A percentile compares a stretch with the other conserved stretches of the same genome.
These are phyloP conservation scores for Cornus florida DNA, from an alignment of 148 eudicot genomes.

Conservation along the genomic window DNA sequence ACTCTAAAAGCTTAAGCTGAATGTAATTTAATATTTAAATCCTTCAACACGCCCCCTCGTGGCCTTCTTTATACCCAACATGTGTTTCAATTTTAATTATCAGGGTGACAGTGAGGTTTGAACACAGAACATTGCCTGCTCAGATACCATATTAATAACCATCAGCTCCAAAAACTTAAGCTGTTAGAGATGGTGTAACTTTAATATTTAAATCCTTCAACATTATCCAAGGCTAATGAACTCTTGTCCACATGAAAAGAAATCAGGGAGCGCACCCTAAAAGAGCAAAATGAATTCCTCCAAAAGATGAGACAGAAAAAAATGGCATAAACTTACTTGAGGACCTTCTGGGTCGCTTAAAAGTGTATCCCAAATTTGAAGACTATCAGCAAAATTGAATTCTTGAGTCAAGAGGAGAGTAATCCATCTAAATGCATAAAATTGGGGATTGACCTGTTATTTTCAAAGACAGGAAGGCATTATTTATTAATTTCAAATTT, in stretches of 20 bases:
- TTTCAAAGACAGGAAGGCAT: conserved; percentile 12
- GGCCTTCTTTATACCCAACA: too few relatives aligned
- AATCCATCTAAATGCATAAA: conserved; percentile 98
- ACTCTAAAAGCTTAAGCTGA: too few relatives aligned
- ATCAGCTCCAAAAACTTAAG: too few relatives aligned
- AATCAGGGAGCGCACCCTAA: background rate
- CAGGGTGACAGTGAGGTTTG: too few relatives aligned
- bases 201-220: too few relatives aligned
- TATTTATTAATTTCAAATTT: too few relatives aligned
- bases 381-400: conserved; percentile 82
- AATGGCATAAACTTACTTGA: conserved; percentile 52
- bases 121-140: too few relatives aligned
- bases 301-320: background rate
- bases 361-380: conserved; percentile 90
- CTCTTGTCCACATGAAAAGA: background rate
- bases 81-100: too few relatives aligned
- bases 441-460: conserved; percentile 95
- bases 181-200: too few relatives aligned
- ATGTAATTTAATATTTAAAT: too few relatives aligned
- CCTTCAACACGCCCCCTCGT: too few relatives aligned
- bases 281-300: background rate
- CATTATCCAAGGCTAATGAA: background rate
- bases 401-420: conserved; percentile 98
- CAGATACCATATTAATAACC: too few relatives aligned
- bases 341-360: conserved; percentile 98